Evolutionary conservation across 2,329 filamentous ascomycete species (phyloP).

Genomic region (Truncatella angustata): DNA sequence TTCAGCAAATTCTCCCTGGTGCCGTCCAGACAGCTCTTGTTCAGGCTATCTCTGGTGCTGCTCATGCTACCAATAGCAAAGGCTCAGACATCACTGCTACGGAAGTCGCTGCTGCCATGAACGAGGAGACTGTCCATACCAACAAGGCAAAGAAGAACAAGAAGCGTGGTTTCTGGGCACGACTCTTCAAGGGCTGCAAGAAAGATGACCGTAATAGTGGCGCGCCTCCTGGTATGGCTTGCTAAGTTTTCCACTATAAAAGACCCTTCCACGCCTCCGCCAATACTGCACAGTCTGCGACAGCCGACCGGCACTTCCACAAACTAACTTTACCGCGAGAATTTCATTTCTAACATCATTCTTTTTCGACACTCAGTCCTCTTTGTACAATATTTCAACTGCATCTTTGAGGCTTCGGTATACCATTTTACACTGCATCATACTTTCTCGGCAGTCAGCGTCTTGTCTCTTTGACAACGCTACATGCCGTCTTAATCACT

Average conservation of each 20-base stretch:
- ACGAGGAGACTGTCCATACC: not conserved
- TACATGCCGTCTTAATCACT: not conserved
- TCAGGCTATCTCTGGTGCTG: conserved; percentile 14
- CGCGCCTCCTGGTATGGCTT: not conserved
- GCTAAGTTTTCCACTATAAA: not conserved
- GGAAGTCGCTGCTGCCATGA: not conserved
- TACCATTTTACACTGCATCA: too few relatives aligned
- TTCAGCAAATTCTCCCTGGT: conserved; percentile 15
- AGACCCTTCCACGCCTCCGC: not conserved
- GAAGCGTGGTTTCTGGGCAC: conserved; percentile 9
- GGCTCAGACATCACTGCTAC: not conserved
- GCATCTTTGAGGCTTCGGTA: too few relatives aligned
- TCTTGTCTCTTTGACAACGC: too few relatives aligned
- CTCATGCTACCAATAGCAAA: conserved; percentile 9
- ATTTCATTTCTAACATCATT: too few relatives aligned
- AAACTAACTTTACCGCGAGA: not conserved
- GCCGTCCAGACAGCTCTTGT: conserved; percentile 15
- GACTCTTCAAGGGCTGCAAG: conserved; percentile 8
- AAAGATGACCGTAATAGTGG: conserved; percentile 2
- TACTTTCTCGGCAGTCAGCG: too few relatives aligned
- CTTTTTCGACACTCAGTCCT: too few relatives aligned
- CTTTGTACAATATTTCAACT: too few relatives aligned
- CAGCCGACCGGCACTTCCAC: not conserved
- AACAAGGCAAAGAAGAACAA: conserved; percentile 5
- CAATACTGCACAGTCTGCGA: not conserved